phyloP scores from a whole-genome alignment of 1,284 basidiomycete genomes.

The Heterobasidion occidentale region DNA sequence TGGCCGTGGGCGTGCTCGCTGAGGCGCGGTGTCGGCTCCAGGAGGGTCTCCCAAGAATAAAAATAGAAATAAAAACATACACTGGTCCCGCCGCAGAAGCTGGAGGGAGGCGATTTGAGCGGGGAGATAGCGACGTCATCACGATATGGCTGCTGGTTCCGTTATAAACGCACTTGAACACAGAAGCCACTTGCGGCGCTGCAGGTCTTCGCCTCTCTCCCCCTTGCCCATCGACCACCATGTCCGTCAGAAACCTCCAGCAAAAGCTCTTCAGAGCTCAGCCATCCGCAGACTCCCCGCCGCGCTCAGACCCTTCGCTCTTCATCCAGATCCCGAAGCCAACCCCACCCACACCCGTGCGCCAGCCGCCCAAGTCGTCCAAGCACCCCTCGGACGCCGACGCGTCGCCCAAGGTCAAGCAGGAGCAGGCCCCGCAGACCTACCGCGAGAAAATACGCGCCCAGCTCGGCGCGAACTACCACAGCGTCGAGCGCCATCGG shows the following conservation, averaged over 20 bases:
- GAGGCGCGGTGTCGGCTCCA: too few species aligned
- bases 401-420: constrained; percentile 18
- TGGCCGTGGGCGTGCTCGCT: too few species aligned
- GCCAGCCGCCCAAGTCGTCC: constrained; percentile 38
- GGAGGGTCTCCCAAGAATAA: too few species aligned
- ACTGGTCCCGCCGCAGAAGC: too few species aligned
- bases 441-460: constrained; percentile 59
- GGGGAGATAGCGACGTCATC: too few species aligned
- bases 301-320: constrained; percentile 38
- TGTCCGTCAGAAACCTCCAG: constrained; percentile 1
- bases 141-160: neutral
- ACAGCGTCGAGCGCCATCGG: constrained; percentile 62
- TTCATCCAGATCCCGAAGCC: constrained; percentile 77
- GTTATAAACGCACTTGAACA: neutral
- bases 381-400: constrained; percentile 28
- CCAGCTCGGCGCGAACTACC: constrained; percentile 50
- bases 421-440: constrained; percentile 18
- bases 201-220: neutral
- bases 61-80: too few species aligned
- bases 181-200: neutral
- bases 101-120: too few species aligned
- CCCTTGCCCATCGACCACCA: neutral
- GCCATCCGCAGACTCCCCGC: constrained; percentile 15
- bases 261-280: neutral
- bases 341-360: constrained; percentile 22